phyloP scores from a whole-genome alignment of 1,139 yeast species.

The Candida frijolesensis region DNA sequence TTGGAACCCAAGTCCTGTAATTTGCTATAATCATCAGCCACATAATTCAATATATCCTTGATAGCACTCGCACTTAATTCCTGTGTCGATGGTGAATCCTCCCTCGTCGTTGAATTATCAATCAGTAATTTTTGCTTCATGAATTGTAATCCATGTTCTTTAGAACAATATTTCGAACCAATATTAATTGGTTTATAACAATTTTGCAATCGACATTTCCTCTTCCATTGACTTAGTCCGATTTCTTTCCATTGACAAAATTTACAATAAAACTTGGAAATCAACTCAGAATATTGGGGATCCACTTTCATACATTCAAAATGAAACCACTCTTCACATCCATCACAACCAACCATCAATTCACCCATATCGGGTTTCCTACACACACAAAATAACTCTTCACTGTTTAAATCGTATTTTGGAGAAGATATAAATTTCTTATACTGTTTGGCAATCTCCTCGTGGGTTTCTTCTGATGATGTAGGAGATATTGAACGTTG shows the following conservation, averaged over 20 bases:
- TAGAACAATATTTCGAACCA: slow-evolving; percentile 72
- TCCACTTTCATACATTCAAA: slow-evolving; percentile 73
- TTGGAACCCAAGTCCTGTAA: slow-evolving; percentile 27
- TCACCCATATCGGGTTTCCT: slow-evolving; percentile 74
- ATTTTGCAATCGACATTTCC: slow-evolving; percentile 64
- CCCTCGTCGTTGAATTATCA: slow-evolving; percentile 20
- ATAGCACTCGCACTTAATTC: slow-evolving; percentile 22
- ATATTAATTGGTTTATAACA: slow-evolving; percentile 62
- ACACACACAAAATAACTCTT: slow-evolving; percentile 79
- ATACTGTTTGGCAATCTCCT: slow-evolving; percentile 48
- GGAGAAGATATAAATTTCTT: slow-evolving; percentile 46
- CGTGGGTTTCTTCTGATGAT: slow-evolving; percentile 26
- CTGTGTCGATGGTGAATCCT: slow-evolving; percentile 11
- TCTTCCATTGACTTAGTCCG: slow-evolving; percentile 63
- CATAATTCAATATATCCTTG: slow-evolving; percentile 20
- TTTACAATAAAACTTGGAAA: slow-evolving; percentile 72
- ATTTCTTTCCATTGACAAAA: slow-evolving; percentile 59
- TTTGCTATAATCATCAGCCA: slow-evolving; percentile 13
- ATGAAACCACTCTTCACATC: slow-evolving; percentile 96
- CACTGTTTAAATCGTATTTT: slow-evolving; percentile 49
- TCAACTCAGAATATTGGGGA: slow-evolving; percentile 54
- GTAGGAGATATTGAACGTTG: not conserved
- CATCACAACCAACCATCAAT: slow-evolving; percentile 90
- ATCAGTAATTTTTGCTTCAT: slow-evolving; percentile 32
- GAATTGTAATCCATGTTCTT: slow-evolving; percentile 68